Conservation (phyloP, 352 stramenopile species). For the Globisporangium irregulare region DNA sequence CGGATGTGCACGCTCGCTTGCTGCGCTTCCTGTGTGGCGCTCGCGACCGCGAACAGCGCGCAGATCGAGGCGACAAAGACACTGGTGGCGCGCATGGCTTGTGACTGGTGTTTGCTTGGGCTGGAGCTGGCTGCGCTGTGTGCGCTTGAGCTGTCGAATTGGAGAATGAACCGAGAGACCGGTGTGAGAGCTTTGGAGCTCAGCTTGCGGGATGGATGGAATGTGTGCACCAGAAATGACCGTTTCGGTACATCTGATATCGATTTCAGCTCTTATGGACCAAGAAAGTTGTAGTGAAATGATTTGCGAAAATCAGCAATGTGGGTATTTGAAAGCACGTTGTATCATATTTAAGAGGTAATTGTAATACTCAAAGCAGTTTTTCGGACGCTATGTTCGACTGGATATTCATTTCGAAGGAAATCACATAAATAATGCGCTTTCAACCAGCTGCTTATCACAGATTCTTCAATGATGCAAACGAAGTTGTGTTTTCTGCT, state of each 20-base stretch:
- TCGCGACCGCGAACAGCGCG: background rate
- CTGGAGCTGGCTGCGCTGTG: background rate
- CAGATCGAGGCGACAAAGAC: background rate
- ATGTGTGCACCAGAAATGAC: background rate
- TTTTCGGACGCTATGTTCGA: background rate
- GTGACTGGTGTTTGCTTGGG: background rate
- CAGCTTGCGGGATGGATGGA: background rate
- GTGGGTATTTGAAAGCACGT: background rate
- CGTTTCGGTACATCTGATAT: background rate
- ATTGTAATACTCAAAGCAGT: background rate
- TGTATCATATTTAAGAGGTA: background rate
- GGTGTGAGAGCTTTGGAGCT: background rate
- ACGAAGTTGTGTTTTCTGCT: background rate
- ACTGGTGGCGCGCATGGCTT: background rate
- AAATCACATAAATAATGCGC: background rate
- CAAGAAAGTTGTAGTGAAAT: background rate
- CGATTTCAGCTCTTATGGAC: background rate
- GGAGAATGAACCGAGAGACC: background rate
- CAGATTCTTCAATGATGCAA: background rate
- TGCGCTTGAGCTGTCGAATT: background rate
- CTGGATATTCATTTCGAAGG: background rate
- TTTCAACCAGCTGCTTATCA: background rate
- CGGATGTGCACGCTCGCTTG: conserved; percentile 4
- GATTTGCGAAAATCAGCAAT: background rate
- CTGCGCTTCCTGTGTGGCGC: background rate